phyloP scores from a whole-genome alignment of 805 yeast genomes.

The Candida ficus region DNA sequence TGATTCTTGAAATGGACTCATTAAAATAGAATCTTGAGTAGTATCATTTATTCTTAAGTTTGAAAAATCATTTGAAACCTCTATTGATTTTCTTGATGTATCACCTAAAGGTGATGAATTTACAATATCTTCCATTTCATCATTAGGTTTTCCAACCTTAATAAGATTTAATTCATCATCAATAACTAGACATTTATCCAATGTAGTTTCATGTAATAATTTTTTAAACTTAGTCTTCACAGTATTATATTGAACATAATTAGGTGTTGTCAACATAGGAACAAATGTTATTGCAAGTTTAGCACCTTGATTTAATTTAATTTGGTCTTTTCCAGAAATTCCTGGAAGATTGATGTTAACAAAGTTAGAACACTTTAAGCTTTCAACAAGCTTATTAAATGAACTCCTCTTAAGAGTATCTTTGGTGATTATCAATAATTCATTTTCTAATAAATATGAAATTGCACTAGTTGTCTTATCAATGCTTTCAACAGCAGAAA shows the following conservation, averaged over 20 bases:
- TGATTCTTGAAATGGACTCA: constrained; percentile 6
- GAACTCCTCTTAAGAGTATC: too few relatives aligned
- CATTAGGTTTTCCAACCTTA: neutral
- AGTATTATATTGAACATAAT: neutral
- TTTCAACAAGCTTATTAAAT: neutral
- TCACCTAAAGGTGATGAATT: constrained; percentile 6
- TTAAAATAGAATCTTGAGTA: constrained; percentile 3
- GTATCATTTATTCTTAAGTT: neutral
- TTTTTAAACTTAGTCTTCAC: neutral
- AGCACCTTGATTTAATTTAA: neutral
- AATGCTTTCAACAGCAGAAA: constrained; percentile 6
- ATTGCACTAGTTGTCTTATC: constrained; percentile 9
- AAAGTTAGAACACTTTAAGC: constrained; percentile 13
- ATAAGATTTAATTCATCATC: constrained; percentile 13
- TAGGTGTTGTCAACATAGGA: neutral
- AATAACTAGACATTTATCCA: constrained; percentile 12
- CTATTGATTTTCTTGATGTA: constrained; percentile 3
- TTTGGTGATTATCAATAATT: constrained; percentile 7
- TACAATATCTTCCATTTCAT: neutral
- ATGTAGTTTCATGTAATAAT: constrained; percentile 9
- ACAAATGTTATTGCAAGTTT: constrained; percentile 18
- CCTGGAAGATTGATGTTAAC: constrained; percentile 23
- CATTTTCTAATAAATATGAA: constrained; percentile 9
- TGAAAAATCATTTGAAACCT: neutral
- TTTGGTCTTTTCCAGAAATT: constrained; percentile 6